These are phyloP conservation scores for Phytopythium vexans DNA, from an alignment of 352 stramenopile genomes.

Conservation along the genomic window DNA sequence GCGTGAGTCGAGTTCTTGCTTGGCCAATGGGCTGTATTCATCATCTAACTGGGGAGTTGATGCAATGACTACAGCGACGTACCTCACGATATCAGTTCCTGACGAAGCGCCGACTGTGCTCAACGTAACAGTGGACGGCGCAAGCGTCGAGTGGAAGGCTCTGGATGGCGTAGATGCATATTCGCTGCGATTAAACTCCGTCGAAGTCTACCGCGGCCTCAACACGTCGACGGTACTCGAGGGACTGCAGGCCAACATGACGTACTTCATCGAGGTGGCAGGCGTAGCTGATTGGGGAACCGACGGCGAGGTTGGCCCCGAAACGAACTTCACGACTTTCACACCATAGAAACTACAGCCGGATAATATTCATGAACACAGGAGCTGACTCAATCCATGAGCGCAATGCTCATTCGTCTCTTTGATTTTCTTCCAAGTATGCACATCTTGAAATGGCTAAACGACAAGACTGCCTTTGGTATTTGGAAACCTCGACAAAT, in stretches of 20 bases:
- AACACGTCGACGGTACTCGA: slow-evolving; percentile 32
- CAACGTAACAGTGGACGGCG: slow-evolving; percentile 41
- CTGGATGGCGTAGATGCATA: slow-evolving; percentile 58
- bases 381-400: no score
- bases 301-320: slow-evolving; percentile 44
- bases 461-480: no score
- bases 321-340: slow-evolving; percentile 70
- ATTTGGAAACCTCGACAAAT: no score
- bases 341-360: slow-evolving; percentile 1
- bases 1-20: slow-evolving; percentile 30
- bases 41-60: background rate
- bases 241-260: slow-evolving; percentile 55
- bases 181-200: slow-evolving; percentile 67
- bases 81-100: slow-evolving; percentile 48
- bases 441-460: no score
- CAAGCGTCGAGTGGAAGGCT: slow-evolving; percentile 45
- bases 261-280: slow-evolving; percentile 72
- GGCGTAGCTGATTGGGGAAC: slow-evolving; percentile 62
- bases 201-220: slow-evolving; percentile 67
- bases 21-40: background rate
- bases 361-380: no score
- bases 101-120: slow-evolving; percentile 17
- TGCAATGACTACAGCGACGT: slow-evolving; percentile 39
- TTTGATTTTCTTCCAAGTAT: no score
- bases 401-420: no score